Evolutionary conservation across 352 stramenopile genomes (phyloP).

Genomic region (Pythium plurisporium): DNA sequence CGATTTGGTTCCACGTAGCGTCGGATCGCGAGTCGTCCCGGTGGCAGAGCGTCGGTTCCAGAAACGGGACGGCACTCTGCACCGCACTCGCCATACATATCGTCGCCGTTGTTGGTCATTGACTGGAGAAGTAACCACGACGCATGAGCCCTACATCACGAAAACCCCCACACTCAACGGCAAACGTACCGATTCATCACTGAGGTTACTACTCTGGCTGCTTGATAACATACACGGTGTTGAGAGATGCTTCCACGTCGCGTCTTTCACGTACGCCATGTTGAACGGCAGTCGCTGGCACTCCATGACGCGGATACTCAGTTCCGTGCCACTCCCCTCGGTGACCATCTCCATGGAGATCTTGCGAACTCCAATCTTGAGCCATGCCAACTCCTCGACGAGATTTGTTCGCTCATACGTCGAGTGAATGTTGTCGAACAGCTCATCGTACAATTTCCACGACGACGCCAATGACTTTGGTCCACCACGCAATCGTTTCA

Average conservation of each 20-base stretch:
- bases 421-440: constrained; percentile 13
- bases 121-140: background rate
- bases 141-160: background rate
- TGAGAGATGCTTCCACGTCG: constrained; percentile 12
- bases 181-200: background rate
- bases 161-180: background rate
- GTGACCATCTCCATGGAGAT: constrained; percentile 14
- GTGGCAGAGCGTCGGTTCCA: background rate
- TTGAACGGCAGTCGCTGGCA: constrained; percentile 11
- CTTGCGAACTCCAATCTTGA: constrained; percentile 12
- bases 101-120: background rate
- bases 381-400: background rate
- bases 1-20: constrained; percentile 11
- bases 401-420: background rate
- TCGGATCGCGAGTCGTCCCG: constrained; percentile 12
- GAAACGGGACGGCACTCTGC: constrained; percentile 1
- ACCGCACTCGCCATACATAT: constrained; percentile 18
- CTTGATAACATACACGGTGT: background rate
- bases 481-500: background rate
- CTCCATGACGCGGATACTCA: constrained; percentile 13
- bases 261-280: background rate
- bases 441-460: background rate
- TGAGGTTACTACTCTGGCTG: background rate
- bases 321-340: background rate
- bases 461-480: background rate